Evolutionary conservation across 2,329 filamentous ascomycete species (phyloP), one percentile per base, ranked within the genome.

Genomic region (Trichoderma sp.): DNA sequence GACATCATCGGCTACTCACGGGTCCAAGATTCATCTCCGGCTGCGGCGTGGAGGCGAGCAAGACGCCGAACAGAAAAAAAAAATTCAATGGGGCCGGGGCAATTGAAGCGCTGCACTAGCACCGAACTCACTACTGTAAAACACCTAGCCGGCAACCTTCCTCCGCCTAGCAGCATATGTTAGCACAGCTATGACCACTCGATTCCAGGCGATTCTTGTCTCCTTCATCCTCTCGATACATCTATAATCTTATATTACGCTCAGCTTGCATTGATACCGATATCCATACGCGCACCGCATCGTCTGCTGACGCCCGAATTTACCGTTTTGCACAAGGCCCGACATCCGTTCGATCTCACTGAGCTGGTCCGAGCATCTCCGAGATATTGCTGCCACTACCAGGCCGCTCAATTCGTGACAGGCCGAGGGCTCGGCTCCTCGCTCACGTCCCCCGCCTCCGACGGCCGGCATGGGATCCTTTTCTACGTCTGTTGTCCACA

Each of bases 401-500:
- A 61, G 28, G 53, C 43, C 58, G 67, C 43, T 50, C 47, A 55
- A 28, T 63, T 55, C 43, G 28, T 63, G 43, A 63, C 43, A 20
- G 34, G 28, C 57, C 58, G 68, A 70, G 58, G 61, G 67, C 58
- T 57, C 66, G 70, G 66, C 36, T 72, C 66, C 62, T 72, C 65
- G 58, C 65, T 62, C 50, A 36, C 70, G 70, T 59, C 59, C 68
- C 47, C 68, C 59, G 58, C 34, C 67, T 39, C 26, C 39, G 57
- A 59, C 17, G n/a, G 28, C 57, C 72, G 71, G 28, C 55, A 76
- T 76, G 73, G 66, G 68, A 50, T 73, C 72, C 58, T 34, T 74
- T 26, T 66, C 61, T 34, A 20, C 57, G 28, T 59, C 57, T 57
- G 70, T 67, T 26, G 64, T 61, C 20, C 59, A 72, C 68, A 73